A percentile compares a stretch with the other conserved stretches of the same genome.
Conservation (phyloP, 2,329 filamentous ascomycete genomes). For the Pseudogymnoascus sp. region DNA sequence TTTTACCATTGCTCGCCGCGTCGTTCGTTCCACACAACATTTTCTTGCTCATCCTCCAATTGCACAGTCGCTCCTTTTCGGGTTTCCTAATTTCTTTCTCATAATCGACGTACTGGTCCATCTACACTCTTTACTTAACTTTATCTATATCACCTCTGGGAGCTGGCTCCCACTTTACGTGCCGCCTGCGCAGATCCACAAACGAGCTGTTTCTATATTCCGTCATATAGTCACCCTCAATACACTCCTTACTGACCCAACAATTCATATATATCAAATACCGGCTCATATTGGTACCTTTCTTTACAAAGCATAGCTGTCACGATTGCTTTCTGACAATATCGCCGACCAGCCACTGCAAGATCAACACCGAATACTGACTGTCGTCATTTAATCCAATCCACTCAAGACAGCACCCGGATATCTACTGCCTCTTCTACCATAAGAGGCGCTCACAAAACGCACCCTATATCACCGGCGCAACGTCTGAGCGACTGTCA, state of each 20-base stretch:
- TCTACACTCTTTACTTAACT: slow-evolving; percentile 12
- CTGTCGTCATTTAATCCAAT: background rate
- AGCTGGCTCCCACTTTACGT: slow-evolving; percentile 49
- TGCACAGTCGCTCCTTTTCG: slow-evolving; percentile 47
- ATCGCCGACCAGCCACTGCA: slow-evolving; percentile 14
- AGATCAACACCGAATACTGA: background rate
- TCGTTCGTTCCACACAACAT: slow-evolving; percentile 37
- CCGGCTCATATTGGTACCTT: slow-evolving; percentile 29
- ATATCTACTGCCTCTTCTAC: background rate
- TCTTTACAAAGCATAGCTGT: slow-evolving; percentile 19
- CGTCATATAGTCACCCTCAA: slow-evolving; percentile 35
- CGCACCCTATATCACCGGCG: background rate
- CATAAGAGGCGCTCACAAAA: background rate
- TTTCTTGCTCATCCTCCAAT: slow-evolving; percentile 30
- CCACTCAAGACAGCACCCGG: background rate
- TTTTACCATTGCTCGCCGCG: slow-evolving; percentile 31
- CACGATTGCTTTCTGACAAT: slow-evolving; percentile 6
- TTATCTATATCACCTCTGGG: slow-evolving; percentile 41
- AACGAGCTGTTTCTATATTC: slow-evolving; percentile 39
- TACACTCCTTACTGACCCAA: slow-evolving; percentile 32
- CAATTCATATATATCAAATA: slow-evolving; percentile 14
- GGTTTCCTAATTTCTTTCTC: slow-evolving; percentile 36
- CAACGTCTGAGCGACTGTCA: background rate
- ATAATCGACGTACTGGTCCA: slow-evolving; percentile 15
- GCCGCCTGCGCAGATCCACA: slow-evolving; percentile 29